Conservation (phyloP, 75 land plant species). For the Pseudotsuga menziesii region DNA sequence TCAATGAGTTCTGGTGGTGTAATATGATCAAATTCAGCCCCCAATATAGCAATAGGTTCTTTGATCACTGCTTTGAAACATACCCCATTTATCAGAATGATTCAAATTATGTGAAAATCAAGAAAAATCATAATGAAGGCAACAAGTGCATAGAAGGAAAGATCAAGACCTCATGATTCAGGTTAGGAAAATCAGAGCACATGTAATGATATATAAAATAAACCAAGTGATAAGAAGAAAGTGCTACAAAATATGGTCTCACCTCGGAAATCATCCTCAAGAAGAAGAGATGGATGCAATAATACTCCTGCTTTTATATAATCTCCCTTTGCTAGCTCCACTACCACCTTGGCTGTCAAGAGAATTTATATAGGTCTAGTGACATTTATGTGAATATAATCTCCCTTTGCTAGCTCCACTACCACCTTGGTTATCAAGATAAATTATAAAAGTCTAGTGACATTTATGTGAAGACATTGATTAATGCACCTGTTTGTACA, state of each 20-base stretch:
- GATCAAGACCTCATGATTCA: no score
- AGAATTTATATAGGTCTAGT: neutral
- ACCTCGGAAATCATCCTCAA: conserved; percentile 60
- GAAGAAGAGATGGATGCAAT: conserved; percentile 58
- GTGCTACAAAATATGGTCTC: no score
- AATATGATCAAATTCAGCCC: conserved; percentile 69
- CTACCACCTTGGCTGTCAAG: conserved; percentile 49
- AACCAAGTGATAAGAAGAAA: no score
- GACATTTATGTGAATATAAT: neutral
- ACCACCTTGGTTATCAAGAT: conserved; percentile 45
- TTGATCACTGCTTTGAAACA: conserved; percentile 36
- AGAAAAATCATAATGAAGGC: no score
- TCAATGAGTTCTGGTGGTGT: conserved; percentile 58
- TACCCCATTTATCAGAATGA: no score
- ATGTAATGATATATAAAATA: no score
- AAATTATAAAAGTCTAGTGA: no score
- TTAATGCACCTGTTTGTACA: no score
- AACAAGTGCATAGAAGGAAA: no score
- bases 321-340: conserved; percentile 36
- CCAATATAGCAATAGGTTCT: conserved; percentile 52
- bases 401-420: conserved; percentile 37
- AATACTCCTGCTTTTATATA: conserved; percentile 61
- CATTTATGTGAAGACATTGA: no score
- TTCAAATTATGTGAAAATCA: no score
- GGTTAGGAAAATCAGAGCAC: no score